Evolutionary conservation across 2,329 filamentous ascomycete species (phyloP), one percentile per base, ranked within the genome.

Genomic region (Colletotrichum filicis): DNA sequence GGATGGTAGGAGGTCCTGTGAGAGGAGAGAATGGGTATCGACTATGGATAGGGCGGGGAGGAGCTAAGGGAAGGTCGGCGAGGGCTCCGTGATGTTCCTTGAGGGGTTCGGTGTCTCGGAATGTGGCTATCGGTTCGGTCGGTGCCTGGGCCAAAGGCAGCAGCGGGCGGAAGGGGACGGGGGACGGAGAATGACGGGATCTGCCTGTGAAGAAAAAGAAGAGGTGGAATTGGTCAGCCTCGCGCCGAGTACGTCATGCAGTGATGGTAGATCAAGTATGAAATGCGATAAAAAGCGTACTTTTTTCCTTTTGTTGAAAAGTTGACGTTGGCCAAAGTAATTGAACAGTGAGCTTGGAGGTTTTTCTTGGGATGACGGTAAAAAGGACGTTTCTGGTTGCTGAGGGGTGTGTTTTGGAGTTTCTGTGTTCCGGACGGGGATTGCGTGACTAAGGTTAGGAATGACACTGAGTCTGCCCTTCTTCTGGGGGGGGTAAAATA

Each of bases 371-470:
- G 52, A 65, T 32, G 62, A 42, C 61, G 46, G 28, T n/a, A 14
- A 42, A 28, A 42, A 37, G 30, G 24, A 52, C 26, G 62, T 56
- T 56, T 37, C 30, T 65, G 32, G 52, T 53, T 53, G 49, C 19
- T 37, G 62, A 30, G 55, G 62, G 62, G 30, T 56, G 62, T 65
- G 53, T 35, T 56, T 58, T 42, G 32, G 30, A 53, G 61, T 35
- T 46, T 35, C n/a, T 30, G 32, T 46, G 37, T 49, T 68, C 53
- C 49, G 63, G 46, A 57, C 37, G 67, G 61, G 67, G 64, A 70
- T 73, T 73, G 70, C 70, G 70, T 73, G 71, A 73, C 71, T 73
- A 69, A 73, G 42, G 59, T 56, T 73, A 49, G 11, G 57, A 32
- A 69, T 69, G 66, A 60, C 55, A 69, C 59, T 46, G 66, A 63